phyloP scores from a whole-genome alignment of 73 alveolate genomes.

The Tetrahymena elliotti region DNA sequence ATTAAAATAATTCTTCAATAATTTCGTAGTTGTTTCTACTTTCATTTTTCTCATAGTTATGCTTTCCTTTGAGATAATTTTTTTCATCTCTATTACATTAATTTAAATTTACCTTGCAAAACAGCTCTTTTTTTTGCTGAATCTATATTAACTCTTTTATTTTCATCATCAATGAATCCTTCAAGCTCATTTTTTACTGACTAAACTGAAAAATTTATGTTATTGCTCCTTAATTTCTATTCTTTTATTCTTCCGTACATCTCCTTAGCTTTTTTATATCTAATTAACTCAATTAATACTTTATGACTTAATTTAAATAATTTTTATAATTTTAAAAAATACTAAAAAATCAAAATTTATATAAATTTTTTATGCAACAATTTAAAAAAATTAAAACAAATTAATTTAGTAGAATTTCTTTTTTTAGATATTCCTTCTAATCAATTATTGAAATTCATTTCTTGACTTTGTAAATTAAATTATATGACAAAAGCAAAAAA shows the following conservation, averaged over 20 bases:
- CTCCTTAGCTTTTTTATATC: background rate
- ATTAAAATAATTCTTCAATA: background rate
- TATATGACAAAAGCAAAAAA: too few species aligned
- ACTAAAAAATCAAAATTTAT: background rate
- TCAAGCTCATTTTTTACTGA: slow-evolving; percentile 5
- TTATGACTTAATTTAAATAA: background rate
- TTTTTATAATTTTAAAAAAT: background rate
- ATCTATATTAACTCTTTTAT: slow-evolving; percentile 24
- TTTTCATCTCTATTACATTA: background rate
- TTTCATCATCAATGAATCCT: slow-evolving; percentile 3
- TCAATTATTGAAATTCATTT: too few species aligned
- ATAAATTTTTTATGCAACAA: background rate
- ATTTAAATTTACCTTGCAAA: background rate
- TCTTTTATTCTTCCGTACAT: background rate
- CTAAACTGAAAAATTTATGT: background rate
- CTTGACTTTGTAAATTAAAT: too few species aligned
- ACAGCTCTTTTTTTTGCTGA: slow-evolving; percentile 39
- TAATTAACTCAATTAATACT: background rate
- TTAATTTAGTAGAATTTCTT: background rate
- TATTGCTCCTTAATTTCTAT: background rate
- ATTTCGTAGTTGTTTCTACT: background rate
- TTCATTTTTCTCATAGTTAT: too few species aligned
- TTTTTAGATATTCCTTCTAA: too few species aligned
- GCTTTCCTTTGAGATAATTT: too few species aligned
- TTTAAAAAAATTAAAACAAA: too few species aligned